Evolutionary conservation across 192 early-diverging fungal species (phyloP).

Genomic region (Powellomyces hirtus): DNA sequence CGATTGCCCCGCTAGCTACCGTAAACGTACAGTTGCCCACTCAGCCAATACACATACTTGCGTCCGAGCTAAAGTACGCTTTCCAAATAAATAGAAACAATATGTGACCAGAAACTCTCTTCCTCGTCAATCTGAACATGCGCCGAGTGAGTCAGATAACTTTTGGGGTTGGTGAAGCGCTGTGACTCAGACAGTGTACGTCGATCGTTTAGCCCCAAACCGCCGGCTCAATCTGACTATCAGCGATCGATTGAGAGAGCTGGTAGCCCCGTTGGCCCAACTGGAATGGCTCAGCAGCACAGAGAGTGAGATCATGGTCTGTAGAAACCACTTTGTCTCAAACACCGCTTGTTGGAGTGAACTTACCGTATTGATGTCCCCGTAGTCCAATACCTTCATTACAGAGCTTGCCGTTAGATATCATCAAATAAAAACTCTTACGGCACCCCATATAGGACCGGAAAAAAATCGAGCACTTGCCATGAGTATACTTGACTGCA

Average conservation of each 20-base stretch:
- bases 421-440: slow-evolving; percentile 36
- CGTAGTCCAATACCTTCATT: slow-evolving; percentile 45
- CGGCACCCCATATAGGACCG: slow-evolving; percentile 18
- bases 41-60: no score
- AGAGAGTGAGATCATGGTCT: slow-evolving; percentile 33
- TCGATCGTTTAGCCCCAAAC: background rate
- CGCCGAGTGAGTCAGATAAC: background rate
- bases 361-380: background rate
- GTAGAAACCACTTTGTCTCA: background rate
- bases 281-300: slow-evolving; percentile 33
- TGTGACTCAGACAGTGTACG: background rate
- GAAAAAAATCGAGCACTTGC: slow-evolving; percentile 33
- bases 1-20: slow-evolving; percentile 31
- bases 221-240: background rate
- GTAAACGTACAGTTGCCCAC: no score
- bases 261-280: slow-evolving; percentile 37
- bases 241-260: background rate
- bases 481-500: slow-evolving; percentile 38
- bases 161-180: background rate
- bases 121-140: background rate
- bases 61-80: no score
- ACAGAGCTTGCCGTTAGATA: slow-evolving; percentile 41
- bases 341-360: background rate
- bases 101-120: background rate
- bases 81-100: slow-evolving; percentile 2